Evolutionary conservation across 345 rosid genomes (phyloP).

Genomic region (Hypericum perforatum): DNA sequence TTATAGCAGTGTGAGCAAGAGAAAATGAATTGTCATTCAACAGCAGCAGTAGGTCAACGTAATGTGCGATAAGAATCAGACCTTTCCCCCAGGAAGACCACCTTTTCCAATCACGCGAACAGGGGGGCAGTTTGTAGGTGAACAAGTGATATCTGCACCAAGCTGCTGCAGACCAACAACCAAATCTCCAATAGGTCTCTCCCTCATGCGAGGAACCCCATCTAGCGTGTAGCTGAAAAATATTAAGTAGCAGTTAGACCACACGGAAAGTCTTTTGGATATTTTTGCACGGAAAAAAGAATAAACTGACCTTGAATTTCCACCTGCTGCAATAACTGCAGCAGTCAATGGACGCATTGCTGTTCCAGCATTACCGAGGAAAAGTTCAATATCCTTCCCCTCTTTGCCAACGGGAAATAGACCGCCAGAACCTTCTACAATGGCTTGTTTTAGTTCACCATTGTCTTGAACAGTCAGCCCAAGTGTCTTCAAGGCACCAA

Average conservation of each 20-base stretch:
- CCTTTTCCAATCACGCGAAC: slow-evolving; percentile 70
- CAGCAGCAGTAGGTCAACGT: too few relatives aligned
- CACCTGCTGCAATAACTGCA: slow-evolving; percentile 87
- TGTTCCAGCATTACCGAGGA: slow-evolving; percentile 95
- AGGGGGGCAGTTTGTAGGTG: slow-evolving; percentile 75
- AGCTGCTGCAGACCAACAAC: slow-evolving; percentile 85
- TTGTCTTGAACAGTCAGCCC: slow-evolving; percentile 59
- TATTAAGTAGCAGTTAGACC: not conserved
- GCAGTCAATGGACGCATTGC: slow-evolving; percentile 97
- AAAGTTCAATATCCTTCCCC: slow-evolving; percentile 52
- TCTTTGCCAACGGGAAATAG: slow-evolving; percentile 54
- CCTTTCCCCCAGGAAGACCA: slow-evolving; percentile 98
- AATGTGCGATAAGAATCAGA: slow-evolving; percentile 15
- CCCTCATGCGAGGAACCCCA: slow-evolving; percentile 94
- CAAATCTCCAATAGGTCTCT: slow-evolving; percentile 92
- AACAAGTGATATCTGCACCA: slow-evolving; percentile 77
- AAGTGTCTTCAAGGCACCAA: slow-evolving; percentile 65
- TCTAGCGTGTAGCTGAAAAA: slow-evolving; percentile 71
- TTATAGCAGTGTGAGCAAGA: too few relatives aligned
- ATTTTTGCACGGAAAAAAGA: not conserved
- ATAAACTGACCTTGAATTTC: slow-evolving; percentile 53
- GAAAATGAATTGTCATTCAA: too few relatives aligned
- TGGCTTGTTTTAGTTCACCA: slow-evolving; percentile 39
- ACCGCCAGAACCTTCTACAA: slow-evolving; percentile 85
- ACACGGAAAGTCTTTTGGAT: not conserved